A percentile compares a stretch with the other conserved stretches of the same genome.
These are phyloP conservation scores for Melanopsichium pennsylvanicum DNA, from an alignment of 1,284 basidiomycete genomes.

Conservation along the genomic window DNA sequence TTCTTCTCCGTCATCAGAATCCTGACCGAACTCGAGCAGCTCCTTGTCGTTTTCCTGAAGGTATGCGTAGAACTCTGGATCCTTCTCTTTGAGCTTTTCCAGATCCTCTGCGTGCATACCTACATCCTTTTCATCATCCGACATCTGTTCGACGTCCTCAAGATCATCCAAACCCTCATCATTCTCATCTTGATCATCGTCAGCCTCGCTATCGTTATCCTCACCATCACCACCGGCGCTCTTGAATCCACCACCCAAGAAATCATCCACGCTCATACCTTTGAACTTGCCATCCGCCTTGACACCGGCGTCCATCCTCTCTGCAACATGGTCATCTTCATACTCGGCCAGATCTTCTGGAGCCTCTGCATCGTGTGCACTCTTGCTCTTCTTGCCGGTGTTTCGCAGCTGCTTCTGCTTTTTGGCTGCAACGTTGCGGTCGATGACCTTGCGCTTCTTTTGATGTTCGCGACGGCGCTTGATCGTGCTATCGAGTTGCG, in stretches of 20 bases:
- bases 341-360: constrained; percentile 33
- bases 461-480: constrained; percentile 56
- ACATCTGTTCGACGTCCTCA: constrained; percentile 55
- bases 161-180: constrained; percentile 51
- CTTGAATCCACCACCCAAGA: constrained; percentile 62
- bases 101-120: constrained; percentile 77
- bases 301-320: constrained; percentile 12
- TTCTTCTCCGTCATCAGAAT: constrained; percentile 65
- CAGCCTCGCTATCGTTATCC: constrained; percentile 41
- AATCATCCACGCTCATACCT: constrained; percentile 62
- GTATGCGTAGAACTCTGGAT: constrained; percentile 98
- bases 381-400: constrained; percentile 29
- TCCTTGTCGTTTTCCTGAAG: constrained; percentile 93
- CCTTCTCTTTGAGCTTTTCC: constrained; percentile 89
- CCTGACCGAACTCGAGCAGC: constrained; percentile 77
- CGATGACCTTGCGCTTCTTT: constrained; percentile 57
- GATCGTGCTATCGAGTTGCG: constrained; percentile 57
- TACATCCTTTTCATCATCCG: constrained; percentile 50
- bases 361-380: constrained; percentile 13
- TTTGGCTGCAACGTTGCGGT: constrained; percentile 39
- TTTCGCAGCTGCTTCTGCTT: constrained; percentile 43
- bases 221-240: constrained; percentile 42
- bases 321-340: constrained; percentile 32
- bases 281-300: constrained; percentile 19
- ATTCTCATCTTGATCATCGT: constrained; percentile 43